Evolutionary conservation across 805 yeast genomes (phyloP).

Genomic region (Candida piceae): DNA sequence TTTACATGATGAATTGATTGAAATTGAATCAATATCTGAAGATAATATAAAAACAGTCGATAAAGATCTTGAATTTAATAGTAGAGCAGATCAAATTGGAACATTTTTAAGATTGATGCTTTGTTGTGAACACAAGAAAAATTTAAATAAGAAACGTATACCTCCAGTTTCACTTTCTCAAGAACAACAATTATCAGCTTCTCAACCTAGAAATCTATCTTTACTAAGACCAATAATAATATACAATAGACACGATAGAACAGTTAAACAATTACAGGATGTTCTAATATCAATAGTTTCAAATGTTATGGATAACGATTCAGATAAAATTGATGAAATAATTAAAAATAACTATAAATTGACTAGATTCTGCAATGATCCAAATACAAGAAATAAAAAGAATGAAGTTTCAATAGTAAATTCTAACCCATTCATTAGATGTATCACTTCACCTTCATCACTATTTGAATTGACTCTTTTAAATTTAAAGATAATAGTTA

Average conservation of each 20-base stretch:
- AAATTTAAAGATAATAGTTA: constrained; percentile 11
- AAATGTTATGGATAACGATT: constrained; percentile 8
- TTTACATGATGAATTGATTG: constrained; percentile 60
- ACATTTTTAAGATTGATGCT: constrained; percentile 54
- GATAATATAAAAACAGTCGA: constrained; percentile 26
- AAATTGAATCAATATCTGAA: constrained; percentile 56
- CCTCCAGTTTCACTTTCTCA: constrained; percentile 44
- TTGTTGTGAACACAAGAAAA: constrained; percentile 51
- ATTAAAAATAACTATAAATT: constrained; percentile 11
- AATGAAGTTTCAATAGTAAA: constrained; percentile 1
- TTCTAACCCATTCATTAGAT: constrained; percentile 19
- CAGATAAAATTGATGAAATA: constrained; percentile 16
- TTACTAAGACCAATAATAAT: constrained; percentile 56
- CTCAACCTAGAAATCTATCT: constrained; percentile 22
- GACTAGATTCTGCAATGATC: constrained; percentile 18
- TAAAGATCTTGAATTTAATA: constrained; percentile 25
- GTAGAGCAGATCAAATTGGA: constrained; percentile 49
- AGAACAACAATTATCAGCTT: constrained; percentile 8
- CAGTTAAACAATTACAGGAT: constrained; percentile 32
- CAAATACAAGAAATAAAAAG: constrained; percentile 3
- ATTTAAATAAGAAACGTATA: constrained; percentile 36
- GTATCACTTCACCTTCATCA: constrained; percentile 21
- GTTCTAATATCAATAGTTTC: constrained; percentile 16
- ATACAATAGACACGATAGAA: constrained; percentile 49
- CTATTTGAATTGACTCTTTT: constrained; percentile 8